Base-by-base conservation (phyloP, 306 rosid genomes). In the Glycine latifolia region DNA sequence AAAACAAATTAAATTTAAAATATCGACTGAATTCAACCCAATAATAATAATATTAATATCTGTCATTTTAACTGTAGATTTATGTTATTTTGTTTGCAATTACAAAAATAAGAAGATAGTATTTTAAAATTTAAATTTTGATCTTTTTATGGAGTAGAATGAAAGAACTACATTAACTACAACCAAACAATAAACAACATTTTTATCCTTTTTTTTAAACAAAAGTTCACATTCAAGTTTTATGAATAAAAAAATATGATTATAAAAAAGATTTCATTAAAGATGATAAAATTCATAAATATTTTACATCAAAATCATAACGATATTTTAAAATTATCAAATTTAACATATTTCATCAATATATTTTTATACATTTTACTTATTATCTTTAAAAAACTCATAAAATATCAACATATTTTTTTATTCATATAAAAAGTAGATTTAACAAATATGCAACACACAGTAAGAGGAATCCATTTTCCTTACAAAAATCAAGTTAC, bases 221-320 rank as follows among this genome's bases (percentile, higher is more conserved):
- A 26, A 26, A 1, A 2, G 0, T 2, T 26, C 2, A 26, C 0
- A 1, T 26, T 26, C 2, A 2, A 26, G 0, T 26, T 1, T 26
- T 26, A 2, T 26, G 2, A 26, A 26, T 26, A 26, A 26, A 26
- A 26, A 26, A 26, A 26, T 26, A 26, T 26, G 1, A 26, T 26
- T 26, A 26, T 0, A 26, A 26, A 26, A 26, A 26, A 26, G 1
- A 26, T 26, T 26, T 26, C 2, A 20, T 1, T 20, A 20, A 20
- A 20, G 2, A 26, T 26, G 2, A 26, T 26, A 26, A 26, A 26
- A 26, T 1, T 26, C 0, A 26, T 26, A 2, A 26, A 26, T 26
- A 26, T 26, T 26, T 26, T 1, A 26, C 0, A 26, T 2, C 2
- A 26, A 26, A 0, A 26, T 26, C 2, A 26, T 2, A 1, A 26